phyloP scores from a whole-genome alignment of 441 rosid genomes.

The Euphorbia corollata region DNA sequence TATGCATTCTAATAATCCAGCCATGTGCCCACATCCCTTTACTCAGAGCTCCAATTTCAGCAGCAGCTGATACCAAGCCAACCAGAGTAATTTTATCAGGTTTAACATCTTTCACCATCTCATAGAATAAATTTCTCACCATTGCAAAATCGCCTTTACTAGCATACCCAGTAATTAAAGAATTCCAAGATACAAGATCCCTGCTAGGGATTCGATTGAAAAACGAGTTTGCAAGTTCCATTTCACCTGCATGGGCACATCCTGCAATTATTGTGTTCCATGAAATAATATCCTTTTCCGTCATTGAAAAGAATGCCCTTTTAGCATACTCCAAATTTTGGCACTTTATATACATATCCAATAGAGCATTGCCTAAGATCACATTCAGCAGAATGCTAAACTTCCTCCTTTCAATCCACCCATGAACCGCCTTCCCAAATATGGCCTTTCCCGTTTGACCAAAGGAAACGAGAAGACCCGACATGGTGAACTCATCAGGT shows the following conservation, averaged over 20 bases:
- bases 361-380: conserved; percentile 42
- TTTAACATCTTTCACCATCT: conserved; percentile 28
- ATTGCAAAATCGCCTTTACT: conserved; percentile 25
- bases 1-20: conserved; percentile 25
- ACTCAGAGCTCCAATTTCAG: conserved; percentile 32
- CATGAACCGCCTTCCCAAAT: conserved; percentile 45
- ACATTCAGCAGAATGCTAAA: conserved; percentile 28
- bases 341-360: conserved; percentile 49
- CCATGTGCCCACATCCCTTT: conserved; percentile 47
- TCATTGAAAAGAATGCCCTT: conserved; percentile 28
- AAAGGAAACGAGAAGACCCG: conserved; percentile 40
- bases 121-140: conserved; percentile 23
- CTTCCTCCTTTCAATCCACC: conserved; percentile 44
- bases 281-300: conserved; percentile 37
- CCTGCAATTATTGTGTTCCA: conserved; percentile 51
- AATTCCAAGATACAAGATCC: conserved; percentile 47
- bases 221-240: conserved; percentile 32
- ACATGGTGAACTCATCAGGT: conserved; percentile 40
- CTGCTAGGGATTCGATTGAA: conserved; percentile 38
- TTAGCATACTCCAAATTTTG: conserved; percentile 29
- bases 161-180: conserved; percentile 41
- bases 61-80: conserved; percentile 32
- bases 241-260: conserved; percentile 34
- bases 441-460: conserved; percentile 30
- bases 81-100: conserved; percentile 39